Evolutionary conservation across 176 grass and related monocot genomes (phyloP).

Genomic region (Poa pratensis): DNA sequence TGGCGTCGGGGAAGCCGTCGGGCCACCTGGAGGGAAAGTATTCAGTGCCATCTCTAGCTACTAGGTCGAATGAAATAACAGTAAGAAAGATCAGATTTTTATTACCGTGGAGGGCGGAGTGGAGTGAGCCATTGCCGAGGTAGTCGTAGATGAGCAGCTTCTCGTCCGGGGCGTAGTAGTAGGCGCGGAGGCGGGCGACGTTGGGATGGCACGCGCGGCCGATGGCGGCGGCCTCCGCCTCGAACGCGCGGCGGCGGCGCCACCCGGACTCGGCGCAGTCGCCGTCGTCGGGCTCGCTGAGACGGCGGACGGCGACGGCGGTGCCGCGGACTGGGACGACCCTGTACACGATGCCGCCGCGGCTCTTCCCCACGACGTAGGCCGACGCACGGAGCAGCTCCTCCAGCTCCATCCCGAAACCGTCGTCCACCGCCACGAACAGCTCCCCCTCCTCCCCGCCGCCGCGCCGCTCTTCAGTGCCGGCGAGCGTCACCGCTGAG

Average conservation of each 20-base stretch:
- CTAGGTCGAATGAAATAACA: slow-evolving; percentile 13
- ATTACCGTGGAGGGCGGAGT: slow-evolving; percentile 88
- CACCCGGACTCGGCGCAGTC: slow-evolving; percentile 48
- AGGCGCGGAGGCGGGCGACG: slow-evolving; percentile 82
- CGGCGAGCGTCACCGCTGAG: slow-evolving; percentile 37
- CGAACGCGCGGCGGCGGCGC: slow-evolving; percentile 80
- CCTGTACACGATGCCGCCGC: slow-evolving; percentile 86
- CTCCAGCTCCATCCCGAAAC: slow-evolving; percentile 89
- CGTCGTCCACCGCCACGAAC: slow-evolving; percentile 84
- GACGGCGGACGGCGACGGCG: slow-evolving; percentile 74
- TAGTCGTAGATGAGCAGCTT: slow-evolving; percentile 98
- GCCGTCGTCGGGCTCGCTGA: slow-evolving; percentile 85
- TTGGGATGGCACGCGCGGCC: slow-evolving; percentile 82
- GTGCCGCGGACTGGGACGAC: slow-evolving; percentile 63
- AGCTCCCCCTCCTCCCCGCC: slow-evolving; percentile 73
- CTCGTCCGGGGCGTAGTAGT: slow-evolving; percentile 98
- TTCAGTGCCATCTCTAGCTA: background rate
- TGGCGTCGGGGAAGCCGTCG: slow-evolving; percentile 57
- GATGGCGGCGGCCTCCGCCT: slow-evolving; percentile 74
- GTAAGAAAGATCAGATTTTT: background rate
- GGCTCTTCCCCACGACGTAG: slow-evolving; percentile 94
- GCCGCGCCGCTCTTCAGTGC: slow-evolving; percentile 58
- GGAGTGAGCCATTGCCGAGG: slow-evolving; percentile 86
- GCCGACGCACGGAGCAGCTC: slow-evolving; percentile 91
- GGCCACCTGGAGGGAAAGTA: slow-evolving; percentile 53